Base-by-base conservation (phyloP, 768 basidiomycete species). In the Collybia sordida region DNA sequence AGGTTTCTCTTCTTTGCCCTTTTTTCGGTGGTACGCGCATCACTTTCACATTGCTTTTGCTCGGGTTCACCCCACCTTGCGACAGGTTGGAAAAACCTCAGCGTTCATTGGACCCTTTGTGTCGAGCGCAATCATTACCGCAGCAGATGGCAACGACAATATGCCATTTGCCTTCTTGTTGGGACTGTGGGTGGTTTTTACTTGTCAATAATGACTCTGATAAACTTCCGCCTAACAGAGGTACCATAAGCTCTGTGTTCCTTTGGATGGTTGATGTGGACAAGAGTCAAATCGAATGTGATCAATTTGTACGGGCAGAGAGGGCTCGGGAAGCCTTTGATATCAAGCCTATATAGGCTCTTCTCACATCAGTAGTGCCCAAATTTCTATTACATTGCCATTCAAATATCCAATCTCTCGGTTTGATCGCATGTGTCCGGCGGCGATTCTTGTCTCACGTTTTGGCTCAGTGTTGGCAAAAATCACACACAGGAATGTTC, bases 141-240 rank as follows among this genome's bases (percentile, higher is more conserved):
- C 77, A 3, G 77, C 86, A 0, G 72, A 72, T 42, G 79, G 85
- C 63, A 88, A 88, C 56, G 73, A 86, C 57, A 88, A 85, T 62
- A 86, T 86, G 79, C 83, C 86, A 0, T 90, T 90, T 60, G 79
- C 83, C 3, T 89, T 88, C 64, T 69, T 88, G 11, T 86, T 90
- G 58, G 79, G 71, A 6, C 67, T 90, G 84, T 87, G 64, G 48
- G 83, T 73, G 4, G 21, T 38, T 42, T 25, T 41, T 34, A 27
- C 27, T 28, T 8, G 59, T 23, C 47, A n/a, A 17, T 18, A 18
- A 35, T 45, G 22, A 17, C 24, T 52, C 17, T 50, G 19, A 47
- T 18, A 18, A 15, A 49, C 3, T 34, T n/a, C n/a, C n/a, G 14
- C 22, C 19, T 48, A 31, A 42, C 53, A 84, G 82, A 6, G 80